phyloP scores from a whole-genome alignment of 495 filamentous ascomycete genomes.

The Penicillium nucicola region DNA sequence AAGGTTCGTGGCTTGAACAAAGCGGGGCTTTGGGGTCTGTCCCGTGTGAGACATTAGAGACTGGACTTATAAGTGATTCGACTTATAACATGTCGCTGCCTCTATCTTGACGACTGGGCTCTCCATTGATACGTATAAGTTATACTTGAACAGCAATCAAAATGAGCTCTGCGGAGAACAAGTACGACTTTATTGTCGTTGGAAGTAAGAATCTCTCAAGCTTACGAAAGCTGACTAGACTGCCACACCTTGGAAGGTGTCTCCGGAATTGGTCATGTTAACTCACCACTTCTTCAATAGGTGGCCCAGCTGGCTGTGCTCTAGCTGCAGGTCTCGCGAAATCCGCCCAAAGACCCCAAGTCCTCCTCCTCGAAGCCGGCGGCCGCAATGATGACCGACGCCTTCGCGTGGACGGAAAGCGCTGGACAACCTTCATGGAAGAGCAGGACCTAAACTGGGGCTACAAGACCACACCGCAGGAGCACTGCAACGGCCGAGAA shows the following conservation, averaged over 20 bases:
- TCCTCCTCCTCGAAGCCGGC: constrained; percentile 60
- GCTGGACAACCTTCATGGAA: constrained; percentile 49
- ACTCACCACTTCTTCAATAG: constrained; percentile 28
- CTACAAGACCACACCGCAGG: constrained; percentile 57
- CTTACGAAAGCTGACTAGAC: too few relatives aligned
- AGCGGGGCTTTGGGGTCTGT: too few relatives aligned
- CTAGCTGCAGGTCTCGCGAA: constrained; percentile 47
- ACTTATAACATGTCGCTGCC: too few relatives aligned
- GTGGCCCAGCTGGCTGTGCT: constrained; percentile 53
- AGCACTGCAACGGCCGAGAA: constrained; percentile 44
- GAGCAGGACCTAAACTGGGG: constrained; percentile 51
- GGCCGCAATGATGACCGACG: constrained; percentile 42
- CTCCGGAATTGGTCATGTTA: too few relatives aligned
- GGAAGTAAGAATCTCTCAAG: constrained; percentile 40
- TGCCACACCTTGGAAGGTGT: too few relatives aligned
- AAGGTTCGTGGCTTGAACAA: too few relatives aligned
- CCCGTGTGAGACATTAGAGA: too few relatives aligned
- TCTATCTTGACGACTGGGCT: too few relatives aligned
- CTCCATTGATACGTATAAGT: too few relatives aligned
- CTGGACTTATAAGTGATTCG: too few relatives aligned
- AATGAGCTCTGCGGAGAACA: constrained; percentile 8
- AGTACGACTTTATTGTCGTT: constrained; percentile 55
- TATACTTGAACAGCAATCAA: neutral
- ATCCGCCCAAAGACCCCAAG: constrained; percentile 38
- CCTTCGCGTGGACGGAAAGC: constrained; percentile 49